Base-by-base conservation (phyloP, 2,329 filamentous ascomycete genomes). In the Claviceps monticola region DNA sequence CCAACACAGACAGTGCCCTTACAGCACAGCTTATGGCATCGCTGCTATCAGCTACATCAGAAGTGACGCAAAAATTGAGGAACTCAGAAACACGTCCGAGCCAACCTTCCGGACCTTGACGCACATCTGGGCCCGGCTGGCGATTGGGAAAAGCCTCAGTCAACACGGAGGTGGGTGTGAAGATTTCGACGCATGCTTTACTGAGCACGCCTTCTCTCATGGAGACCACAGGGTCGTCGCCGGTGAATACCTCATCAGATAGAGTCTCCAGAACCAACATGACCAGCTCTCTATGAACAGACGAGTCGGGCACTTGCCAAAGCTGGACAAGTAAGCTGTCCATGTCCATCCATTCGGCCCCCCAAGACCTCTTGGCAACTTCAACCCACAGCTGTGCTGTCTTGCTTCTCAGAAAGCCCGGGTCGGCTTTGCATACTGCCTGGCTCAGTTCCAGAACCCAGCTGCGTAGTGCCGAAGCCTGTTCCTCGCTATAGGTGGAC, bases 341-440 rank as follows among this genome's bases (percentile, higher is more conserved):
- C 91, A 98, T 95, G 63, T 94, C 83, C 73, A 86, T 82, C 93
- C 94, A 98, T 55, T 93, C 86, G 36, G 80, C 75, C n/a, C 78
- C 88, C 93, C 93, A 98, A 63, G 82, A 86, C 60, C 91, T 80
- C 72, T 97, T 97, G 42, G 90, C 89, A 50, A 95, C 75, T 67
- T 97, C 93, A 7, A 90, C 87, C 93, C 93, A 98, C 55, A 98
- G 71, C 68, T 95, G 86, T 29, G 88, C 88, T 37, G 93, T 84
- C 71, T 98, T 98, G 74, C 95, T 97, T 59, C 91, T 79, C 57
- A 96, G 73, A 64, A 90, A 98, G 36, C 78, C 67, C 2, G 88
- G 87, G 63, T 97, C 91, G 19, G 82, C 76, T 46, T 77, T 76
- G 5, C 79, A 74, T 44, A 94, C 74, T 55, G 78, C 76, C 61